Evolutionary conservation across 805 yeast genomes (phyloP).

Genomic region (Wickerhamiella cacticola): DNA sequence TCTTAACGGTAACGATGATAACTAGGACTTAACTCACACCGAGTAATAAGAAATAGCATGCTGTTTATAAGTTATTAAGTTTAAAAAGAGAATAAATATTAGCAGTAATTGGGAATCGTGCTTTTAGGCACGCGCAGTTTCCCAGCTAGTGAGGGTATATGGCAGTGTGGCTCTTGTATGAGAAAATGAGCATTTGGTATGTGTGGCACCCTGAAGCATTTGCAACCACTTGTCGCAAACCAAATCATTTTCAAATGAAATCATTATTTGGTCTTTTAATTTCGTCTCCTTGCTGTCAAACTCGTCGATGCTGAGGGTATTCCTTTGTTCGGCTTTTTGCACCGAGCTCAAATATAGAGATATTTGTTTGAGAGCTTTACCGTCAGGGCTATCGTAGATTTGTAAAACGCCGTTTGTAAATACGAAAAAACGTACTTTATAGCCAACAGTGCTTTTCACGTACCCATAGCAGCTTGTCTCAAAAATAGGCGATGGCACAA

Average conservation of each 20-base stretch:
- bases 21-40: no score
- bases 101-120: background rate
- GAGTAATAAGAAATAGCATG: no score
- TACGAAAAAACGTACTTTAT: constrained; percentile 4
- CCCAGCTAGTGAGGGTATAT: constrained; percentile 2
- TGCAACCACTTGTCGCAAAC: constrained; percentile 6
- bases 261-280: background rate
- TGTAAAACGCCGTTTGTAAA: constrained; percentile 2
- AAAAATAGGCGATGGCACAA: constrained; percentile 7
- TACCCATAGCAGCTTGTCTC: background rate
- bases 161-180: constrained; percentile 6
- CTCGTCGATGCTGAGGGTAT: background rate
- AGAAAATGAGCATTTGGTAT: constrained; percentile 1
- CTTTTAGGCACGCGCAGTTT: background rate
- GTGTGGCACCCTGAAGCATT: constrained; percentile 7
- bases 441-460: constrained; percentile 3
- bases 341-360: constrained; percentile 7
- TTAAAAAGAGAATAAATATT: constrained; percentile 3
- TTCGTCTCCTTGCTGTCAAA: constrained; percentile 3
- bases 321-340: background rate
- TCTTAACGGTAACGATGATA: constrained; percentile 28
- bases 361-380: constrained; percentile 4
- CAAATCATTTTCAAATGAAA: background rate
- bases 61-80: no score
- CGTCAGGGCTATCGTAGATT: constrained; percentile 8